Conservation (phyloP, 176 grass and related monocot species). For the Thalia dealbata region DNA sequence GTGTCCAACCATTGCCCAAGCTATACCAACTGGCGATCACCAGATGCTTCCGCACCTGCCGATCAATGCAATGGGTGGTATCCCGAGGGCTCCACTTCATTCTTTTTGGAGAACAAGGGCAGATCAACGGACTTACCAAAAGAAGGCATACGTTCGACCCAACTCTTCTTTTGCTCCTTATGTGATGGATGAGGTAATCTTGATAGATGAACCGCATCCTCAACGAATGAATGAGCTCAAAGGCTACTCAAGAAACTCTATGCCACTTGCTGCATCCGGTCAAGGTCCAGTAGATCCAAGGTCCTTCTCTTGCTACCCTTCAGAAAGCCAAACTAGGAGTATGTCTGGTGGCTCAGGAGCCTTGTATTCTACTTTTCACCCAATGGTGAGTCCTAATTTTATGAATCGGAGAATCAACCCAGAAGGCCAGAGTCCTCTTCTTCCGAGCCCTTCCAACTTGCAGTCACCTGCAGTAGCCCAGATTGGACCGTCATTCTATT, state of each 20-base stretch:
- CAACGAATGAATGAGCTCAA: slow-evolving; percentile 35
- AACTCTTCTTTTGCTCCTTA: slow-evolving; percentile 27
- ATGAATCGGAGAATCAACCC: slow-evolving; percentile 35
- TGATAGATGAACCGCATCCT: slow-evolving; percentile 43
- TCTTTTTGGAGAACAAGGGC: slow-evolving; percentile 26
- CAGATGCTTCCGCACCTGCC: slow-evolving; percentile 24
- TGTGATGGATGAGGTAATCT: slow-evolving; percentile 60
- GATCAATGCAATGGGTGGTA: slow-evolving; percentile 8
- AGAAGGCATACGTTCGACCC: slow-evolving; percentile 26
- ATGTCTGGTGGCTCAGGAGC: slow-evolving; percentile 33
- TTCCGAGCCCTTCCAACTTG: slow-evolving; percentile 29
- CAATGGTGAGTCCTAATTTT: slow-evolving; percentile 33
- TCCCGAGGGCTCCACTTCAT: slow-evolving; percentile 25
- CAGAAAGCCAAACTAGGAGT: slow-evolving; percentile 33
- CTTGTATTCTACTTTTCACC: slow-evolving; percentile 25
- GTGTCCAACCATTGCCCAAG: slow-evolving; percentile 32
- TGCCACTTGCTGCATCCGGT: slow-evolving; percentile 20
- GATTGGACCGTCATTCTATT: slow-evolving; percentile 43
- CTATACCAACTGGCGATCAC: slow-evolving; percentile 20
- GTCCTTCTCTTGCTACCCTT: slow-evolving; percentile 55
- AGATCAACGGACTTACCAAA: slow-evolving; percentile 28
- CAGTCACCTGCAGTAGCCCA: slow-evolving; percentile 39
- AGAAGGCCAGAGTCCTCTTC: slow-evolving; percentile 28
- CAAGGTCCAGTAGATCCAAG: slow-evolving; percentile 23
- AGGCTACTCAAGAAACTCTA: slow-evolving; percentile 25